phyloP scores from a whole-genome alignment of 352 stramenopile species.

The Pythium phragmitis region DNA sequence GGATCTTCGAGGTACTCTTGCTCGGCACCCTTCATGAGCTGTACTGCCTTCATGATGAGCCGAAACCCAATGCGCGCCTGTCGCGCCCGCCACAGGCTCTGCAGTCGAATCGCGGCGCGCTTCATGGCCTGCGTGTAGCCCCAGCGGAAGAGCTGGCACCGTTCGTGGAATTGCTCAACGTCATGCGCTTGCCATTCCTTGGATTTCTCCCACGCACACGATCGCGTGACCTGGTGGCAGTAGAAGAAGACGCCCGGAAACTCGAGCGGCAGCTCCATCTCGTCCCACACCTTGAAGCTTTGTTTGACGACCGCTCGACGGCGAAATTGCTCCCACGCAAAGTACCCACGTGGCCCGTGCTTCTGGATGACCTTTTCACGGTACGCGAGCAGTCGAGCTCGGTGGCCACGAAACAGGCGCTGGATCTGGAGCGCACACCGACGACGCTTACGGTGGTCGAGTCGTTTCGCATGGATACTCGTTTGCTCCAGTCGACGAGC shows the following conservation, averaged over 20 bases:
- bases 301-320: slow-evolving; percentile 30
- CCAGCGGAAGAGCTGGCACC: slow-evolving; percentile 52
- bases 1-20: slow-evolving; percentile 74
- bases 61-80: slow-evolving; percentile 55
- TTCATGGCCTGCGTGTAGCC: slow-evolving; percentile 71
- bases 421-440: slow-evolving; percentile 46
- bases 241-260: slow-evolving; percentile 71
- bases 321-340: slow-evolving; percentile 56
- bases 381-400: slow-evolving; percentile 38
- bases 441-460: slow-evolving; percentile 28
- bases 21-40: slow-evolving; percentile 70
- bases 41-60: slow-evolving; percentile 60
- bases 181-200: slow-evolving; percentile 52
- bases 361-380: slow-evolving; percentile 44
- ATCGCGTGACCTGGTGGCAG: slow-evolving; percentile 61
- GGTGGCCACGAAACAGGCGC: slow-evolving; percentile 52
- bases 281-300: slow-evolving; percentile 75
- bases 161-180: slow-evolving; percentile 40
- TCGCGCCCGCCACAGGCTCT: slow-evolving; percentile 56
- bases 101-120: slow-evolving; percentile 41
- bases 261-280: slow-evolving; percentile 47
- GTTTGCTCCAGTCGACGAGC: slow-evolving; percentile 36
- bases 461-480: slow-evolving; percentile 18
- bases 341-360: slow-evolving; percentile 52
- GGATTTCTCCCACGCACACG: slow-evolving; percentile 71